phyloP scores from a whole-genome alignment of 2,329 filamentous ascomycete genomes.

The Alternaria sp. region DNA sequence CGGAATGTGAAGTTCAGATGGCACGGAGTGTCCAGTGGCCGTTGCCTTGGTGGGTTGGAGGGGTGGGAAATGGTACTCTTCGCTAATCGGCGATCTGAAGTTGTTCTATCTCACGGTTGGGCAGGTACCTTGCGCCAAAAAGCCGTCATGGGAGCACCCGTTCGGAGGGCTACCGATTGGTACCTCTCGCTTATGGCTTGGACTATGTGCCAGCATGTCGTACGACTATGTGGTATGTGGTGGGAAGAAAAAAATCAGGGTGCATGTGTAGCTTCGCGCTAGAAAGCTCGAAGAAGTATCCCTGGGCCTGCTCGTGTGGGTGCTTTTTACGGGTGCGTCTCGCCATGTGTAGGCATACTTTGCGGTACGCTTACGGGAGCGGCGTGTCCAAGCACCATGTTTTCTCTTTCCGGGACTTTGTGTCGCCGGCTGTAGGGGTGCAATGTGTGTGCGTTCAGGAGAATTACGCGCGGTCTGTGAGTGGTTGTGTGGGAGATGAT shows the following conservation, averaged over 20 bases:
- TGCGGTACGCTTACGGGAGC: neutral
- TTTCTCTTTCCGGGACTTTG: neutral
- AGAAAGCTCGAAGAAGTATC: neutral
- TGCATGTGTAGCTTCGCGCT: neutral
- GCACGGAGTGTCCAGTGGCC: neutral
- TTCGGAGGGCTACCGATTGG: neutral
- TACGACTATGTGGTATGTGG: neutral
- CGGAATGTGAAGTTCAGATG: neutral
- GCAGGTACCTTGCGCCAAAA: neutral
- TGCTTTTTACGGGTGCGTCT: neutral
- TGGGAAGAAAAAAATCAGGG: neutral
- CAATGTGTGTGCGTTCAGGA: neutral
- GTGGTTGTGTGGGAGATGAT: neutral
- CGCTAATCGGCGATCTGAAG: neutral
- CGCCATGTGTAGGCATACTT: neutral
- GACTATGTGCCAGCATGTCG: neutral
- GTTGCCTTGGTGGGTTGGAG: neutral
- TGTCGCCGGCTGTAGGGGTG: neutral
- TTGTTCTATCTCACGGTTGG: neutral
- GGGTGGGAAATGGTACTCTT: neutral
- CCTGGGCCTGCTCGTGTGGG: neutral
- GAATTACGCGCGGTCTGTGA: neutral
- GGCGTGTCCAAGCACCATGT: neutral
- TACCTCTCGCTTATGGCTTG: neutral
- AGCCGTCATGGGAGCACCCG: neutral